Evolutionary conservation across 1,139 yeast genomes (phyloP), one percentile per base, ranked within the genome.

Genomic region (Sugiyamaella castrensis): DNA sequence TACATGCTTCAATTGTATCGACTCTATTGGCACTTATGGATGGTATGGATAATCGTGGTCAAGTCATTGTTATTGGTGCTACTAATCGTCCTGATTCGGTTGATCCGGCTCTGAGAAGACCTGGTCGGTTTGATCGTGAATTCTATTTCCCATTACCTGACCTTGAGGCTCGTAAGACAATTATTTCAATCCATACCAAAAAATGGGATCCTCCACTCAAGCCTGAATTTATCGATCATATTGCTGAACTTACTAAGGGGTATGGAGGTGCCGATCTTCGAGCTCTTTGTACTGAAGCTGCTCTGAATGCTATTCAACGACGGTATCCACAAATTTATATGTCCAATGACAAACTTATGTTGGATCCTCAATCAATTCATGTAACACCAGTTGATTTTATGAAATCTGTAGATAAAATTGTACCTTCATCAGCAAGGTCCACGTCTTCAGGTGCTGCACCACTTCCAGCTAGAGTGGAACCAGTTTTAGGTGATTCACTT

Each of bases 261-360:
- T 94, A 88, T 62, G 98, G 98, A 35, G 99, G 99, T 71, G 98
- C 99, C 2, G 99, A 92, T 68, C 73, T 94, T 55, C 75, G 97
- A 49, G 96, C 98, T 0, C 72, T 92, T 32, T 91, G 98, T 64
- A 91, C 98, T 0, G 99, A 92, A 65, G 94, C 97, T 11, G 98
- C 98, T 0, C 74, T 94, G 53, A 84, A 83, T 62, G 85, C 95
- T 60, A 92, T 92, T 42, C 98, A 92, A 68, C 73, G 98, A 57
- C 80, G 83, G 46, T 92, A 85, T 61, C 99, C 99, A 0, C 98
- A 94, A 65, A 92, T 94, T 44, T 94, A 92, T 68, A 73, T 77
- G 57, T 79, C 92, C 7, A 76, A 78, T 53, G 87, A 85, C 48
- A 92, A 89, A 63, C 75, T 92, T 43, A 68, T 74, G 43, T 84